A percentile compares a stretch with the other conserved stretches of the same genome.
phyloP scores from a whole-genome alignment of 2,329 filamentous ascomycete genomes.

The Dactylonectria macrodidyma region DNA sequence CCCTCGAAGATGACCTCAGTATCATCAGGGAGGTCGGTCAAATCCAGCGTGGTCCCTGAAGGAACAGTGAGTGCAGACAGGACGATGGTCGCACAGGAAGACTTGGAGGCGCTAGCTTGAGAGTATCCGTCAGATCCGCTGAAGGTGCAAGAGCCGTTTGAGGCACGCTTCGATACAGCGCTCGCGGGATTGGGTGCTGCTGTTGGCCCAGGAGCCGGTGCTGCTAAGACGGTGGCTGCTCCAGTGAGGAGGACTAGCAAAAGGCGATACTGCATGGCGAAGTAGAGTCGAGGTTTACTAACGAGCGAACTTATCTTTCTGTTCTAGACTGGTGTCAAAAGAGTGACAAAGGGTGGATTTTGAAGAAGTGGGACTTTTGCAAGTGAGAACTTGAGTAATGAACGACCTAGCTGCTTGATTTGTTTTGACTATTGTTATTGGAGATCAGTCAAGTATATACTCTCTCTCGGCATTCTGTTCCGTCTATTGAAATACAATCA shows the following conservation, averaged over 20 bases:
- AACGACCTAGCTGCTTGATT: conserved; percentile 22
- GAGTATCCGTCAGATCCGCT: conserved; percentile 23
- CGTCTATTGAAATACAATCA: background rate
- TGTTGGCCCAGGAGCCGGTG: conserved; percentile 20
- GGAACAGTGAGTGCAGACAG: conserved; percentile 17
- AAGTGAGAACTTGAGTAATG: conserved; percentile 4
- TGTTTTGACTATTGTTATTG: background rate
- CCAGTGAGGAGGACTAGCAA: conserved; percentile 14
- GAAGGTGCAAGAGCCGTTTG: conserved; percentile 23
- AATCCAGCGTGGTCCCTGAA: conserved; percentile 24
- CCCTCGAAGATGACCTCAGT: conserved; percentile 26
- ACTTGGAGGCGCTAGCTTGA: conserved; percentile 24
- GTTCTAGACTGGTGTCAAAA: conserved; percentile 13
- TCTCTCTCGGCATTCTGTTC: conserved; percentile 15
- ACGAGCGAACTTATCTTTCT: conserved; percentile 9
- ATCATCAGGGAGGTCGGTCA: conserved; percentile 24
- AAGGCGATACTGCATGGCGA: conserved; percentile 28
- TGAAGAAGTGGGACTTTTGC: background rate
- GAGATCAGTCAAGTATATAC: conserved; percentile 6
- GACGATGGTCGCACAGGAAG: conserved; percentile 25
- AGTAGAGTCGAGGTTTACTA: background rate
- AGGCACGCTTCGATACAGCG: conserved; percentile 13
- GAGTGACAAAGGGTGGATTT: conserved; percentile 15
- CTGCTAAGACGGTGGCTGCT: conserved; percentile 21
- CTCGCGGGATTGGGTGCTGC: conserved; percentile 9